Evolutionary conservation across 805 yeast genomes (phyloP), one percentile per base, ranked within the genome.

Genomic region (Starmerella bombi): DNA sequence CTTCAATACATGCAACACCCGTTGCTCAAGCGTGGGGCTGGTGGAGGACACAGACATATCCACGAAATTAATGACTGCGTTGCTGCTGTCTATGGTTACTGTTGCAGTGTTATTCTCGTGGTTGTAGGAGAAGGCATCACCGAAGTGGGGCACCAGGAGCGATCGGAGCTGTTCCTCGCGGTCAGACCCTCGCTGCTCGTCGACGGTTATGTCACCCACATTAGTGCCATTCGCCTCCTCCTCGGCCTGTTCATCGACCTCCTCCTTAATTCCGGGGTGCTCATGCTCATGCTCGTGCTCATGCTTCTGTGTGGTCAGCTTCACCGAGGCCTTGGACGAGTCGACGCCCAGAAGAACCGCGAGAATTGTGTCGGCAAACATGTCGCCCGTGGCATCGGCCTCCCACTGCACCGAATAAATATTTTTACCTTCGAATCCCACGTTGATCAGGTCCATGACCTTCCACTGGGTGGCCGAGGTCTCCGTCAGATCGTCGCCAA

Each of bases 261-360:
- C 63, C 16, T 44, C 51, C 20, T 41, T 44, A 4, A 16, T 20
- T 8, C 22, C 35, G 3, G 20, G 4, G 12, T 15, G 7, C 20
- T 45, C 50, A 16, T 53, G 48, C n/a, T 43, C 48, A 31, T 62
- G 66, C 4, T 50, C 56, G 55, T 75, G 80, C 1, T 54, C 46
- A 48, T 80, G 76, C 35, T 1, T 48, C 40, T 70, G 69, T 5
- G 93, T 75, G 12, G 94, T 75, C 48, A 84, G 59, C 57, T 88
- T 91, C 22, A 91, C 94, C 5, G 96, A 83, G 2, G 95, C 93
- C 9, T 95, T 95, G 0, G 94, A 77, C 0, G 94, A 78, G 57
- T 91, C 98, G 32, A 88, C 91, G 34, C 94, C 82, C 60, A 88
- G 70, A 25, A 91, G 60, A 29, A 91, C 84, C 0, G 96, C 95